phyloP scores from a whole-genome alignment of 2,329 filamentous ascomycete genomes.

The Magnaporthiopsis incrustans region DNA sequence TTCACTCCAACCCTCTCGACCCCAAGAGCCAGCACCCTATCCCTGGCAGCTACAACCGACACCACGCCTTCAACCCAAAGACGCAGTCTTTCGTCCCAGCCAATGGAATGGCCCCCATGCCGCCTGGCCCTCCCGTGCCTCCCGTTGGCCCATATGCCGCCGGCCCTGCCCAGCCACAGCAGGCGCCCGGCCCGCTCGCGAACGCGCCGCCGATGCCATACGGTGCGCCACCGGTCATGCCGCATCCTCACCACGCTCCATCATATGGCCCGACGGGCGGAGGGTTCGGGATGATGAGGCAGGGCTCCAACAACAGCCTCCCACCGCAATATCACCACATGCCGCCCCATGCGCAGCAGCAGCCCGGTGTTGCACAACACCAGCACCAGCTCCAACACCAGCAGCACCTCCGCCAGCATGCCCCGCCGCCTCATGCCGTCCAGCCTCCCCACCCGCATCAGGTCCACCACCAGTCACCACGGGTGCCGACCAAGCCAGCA shows the following conservation, averaged over 20 bases:
- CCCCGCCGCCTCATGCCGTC: constrained; percentile 2
- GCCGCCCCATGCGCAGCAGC: constrained; percentile 10
- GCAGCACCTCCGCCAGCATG: constrained; percentile 21
- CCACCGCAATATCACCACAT: constrained; percentile 30
- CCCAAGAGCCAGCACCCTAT: constrained; percentile 73
- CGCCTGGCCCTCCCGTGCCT: constrained; percentile 32
- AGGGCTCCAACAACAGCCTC: constrained; percentile 47
- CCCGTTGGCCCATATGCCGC: constrained; percentile 29
- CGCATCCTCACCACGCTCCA: constrained; percentile 35
- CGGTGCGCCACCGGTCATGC: constrained; percentile 39
- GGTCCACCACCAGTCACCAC: constrained; percentile 20
- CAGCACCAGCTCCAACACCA: constrained; percentile 33
- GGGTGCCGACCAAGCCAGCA: constrained; percentile 38
- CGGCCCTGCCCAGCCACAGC: constrained; percentile 25
- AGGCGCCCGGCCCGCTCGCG: constrained; percentile 5
- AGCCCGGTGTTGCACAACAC: constrained; percentile 19
- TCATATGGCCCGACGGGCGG: constrained; percentile 33
- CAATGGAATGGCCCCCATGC: constrained; percentile 40
- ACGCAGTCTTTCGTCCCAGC: constrained; percentile 84
- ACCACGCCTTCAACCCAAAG: constrained; percentile 79
- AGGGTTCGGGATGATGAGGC: constrained; percentile 47
- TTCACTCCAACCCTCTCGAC: constrained; percentile 60
- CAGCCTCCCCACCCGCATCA: constrained; percentile 15
- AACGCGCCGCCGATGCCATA: constrained; percentile 38
- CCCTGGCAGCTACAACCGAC: constrained; percentile 56